phyloP scores from a whole-genome alignment of 1,139 yeast species.

The Hyphopichia fennica region DNA sequence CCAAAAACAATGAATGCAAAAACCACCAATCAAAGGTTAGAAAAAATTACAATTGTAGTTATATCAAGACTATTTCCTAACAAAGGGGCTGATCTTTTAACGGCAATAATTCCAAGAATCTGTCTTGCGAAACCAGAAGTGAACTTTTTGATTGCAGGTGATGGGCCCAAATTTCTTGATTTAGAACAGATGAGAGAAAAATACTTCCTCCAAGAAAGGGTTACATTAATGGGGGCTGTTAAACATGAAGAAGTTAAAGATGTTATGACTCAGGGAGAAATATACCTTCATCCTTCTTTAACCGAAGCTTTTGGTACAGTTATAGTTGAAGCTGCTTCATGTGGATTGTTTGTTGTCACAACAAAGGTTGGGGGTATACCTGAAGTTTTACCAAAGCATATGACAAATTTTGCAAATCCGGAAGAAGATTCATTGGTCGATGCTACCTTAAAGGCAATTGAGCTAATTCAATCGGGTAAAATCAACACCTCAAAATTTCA shows the following conservation, averaged over 20 bases:
- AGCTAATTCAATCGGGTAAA: slow-evolving; percentile 51
- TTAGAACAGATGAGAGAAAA: slow-evolving; percentile 94
- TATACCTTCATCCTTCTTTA: slow-evolving; percentile 87
- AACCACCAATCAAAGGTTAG: not conserved
- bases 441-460: slow-evolving; percentile 67
- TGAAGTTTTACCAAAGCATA: slow-evolving; percentile 88
- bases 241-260: slow-evolving; percentile 92
- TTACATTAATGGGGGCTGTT: slow-evolving; percentile 80
- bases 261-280: slow-evolving; percentile 92
- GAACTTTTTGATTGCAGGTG: slow-evolving; percentile 87
- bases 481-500: slow-evolving; percentile 80
- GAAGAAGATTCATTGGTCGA: slow-evolving; percentile 74
- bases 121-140: slow-evolving; percentile 67
- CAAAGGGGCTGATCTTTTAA: slow-evolving; percentile 89
- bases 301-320: slow-evolving; percentile 99
- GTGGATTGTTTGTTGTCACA: slow-evolving; percentile 91
- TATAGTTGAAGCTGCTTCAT: slow-evolving; percentile 94
- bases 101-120: slow-evolving; percentile 82
- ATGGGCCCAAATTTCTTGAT: slow-evolving; percentile 93
- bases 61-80: slow-evolving; percentile 92
- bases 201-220: slow-evolving; percentile 82
- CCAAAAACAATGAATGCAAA: slow-evolving; percentile 53
- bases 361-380: slow-evolving; percentile 98
- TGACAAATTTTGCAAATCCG: slow-evolving; percentile 92
- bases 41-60: slow-evolving; percentile 74